Evolutionary conservation across 208 protist genomes (phyloP).

Genomic region (Acanthamoeba lenticulata): DNA sequence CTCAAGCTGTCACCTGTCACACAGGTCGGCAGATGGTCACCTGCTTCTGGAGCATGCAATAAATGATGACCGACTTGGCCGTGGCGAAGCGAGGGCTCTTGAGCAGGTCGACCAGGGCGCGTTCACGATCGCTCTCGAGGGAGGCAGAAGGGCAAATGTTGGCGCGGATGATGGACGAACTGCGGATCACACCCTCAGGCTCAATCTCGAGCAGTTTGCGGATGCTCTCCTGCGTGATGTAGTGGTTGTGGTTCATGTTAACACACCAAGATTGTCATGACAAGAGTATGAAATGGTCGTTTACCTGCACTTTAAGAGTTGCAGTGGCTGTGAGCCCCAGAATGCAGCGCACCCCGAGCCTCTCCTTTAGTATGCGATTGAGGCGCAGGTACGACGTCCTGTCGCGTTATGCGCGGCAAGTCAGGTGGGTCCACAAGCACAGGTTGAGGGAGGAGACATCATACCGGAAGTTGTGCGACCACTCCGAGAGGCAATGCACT

Average conservation of each 20-base stretch:
- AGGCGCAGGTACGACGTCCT: conserved; percentile 48
- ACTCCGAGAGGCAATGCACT: conserved; percentile 96
- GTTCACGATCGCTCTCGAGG: neutral
- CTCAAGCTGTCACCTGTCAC: neutral
- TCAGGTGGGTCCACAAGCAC: neutral
- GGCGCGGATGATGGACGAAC: neutral
- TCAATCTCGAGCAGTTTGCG: neutral
- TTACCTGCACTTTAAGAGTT: neutral
- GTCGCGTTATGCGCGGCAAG: neutral
- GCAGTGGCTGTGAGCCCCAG: conserved; percentile 19
- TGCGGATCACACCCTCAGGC: neutral
- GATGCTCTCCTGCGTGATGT: neutral
- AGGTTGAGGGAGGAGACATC: neutral
- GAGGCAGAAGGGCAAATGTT: conserved; percentile 2
- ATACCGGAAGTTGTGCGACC: conserved; percentile 94
- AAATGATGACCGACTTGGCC: neutral
- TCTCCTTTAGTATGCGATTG: neutral
- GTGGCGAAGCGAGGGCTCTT: neutral
- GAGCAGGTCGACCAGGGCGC: neutral
- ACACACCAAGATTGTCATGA: neutral
- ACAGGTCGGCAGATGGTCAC: too few species aligned
- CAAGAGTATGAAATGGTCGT: too few species aligned
- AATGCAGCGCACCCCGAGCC: neutral
- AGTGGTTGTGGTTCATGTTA: neutral
- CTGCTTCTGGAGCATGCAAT: conserved; percentile 1